A percentile compares a stretch with the other conserved stretches of the same genome.
These are phyloP conservation scores for Aspergillus funiculosus DNA, from an alignment of 495 filamentous ascomycete genomes.

Conservation along the genomic window DNA sequence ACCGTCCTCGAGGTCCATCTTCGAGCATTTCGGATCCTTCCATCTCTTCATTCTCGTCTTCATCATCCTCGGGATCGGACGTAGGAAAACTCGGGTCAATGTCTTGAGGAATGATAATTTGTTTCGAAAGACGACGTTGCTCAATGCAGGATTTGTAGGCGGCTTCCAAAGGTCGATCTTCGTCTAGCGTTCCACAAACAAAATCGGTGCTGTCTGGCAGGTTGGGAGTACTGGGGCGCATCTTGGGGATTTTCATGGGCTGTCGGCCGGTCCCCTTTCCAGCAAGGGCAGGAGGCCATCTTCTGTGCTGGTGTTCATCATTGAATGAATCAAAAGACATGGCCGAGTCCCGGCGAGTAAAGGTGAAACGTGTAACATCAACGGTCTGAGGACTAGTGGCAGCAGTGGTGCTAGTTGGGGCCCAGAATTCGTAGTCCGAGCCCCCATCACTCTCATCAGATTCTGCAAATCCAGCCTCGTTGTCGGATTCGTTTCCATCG, in stretches of 20 bases:
- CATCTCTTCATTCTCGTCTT: slow-evolving; percentile 57
- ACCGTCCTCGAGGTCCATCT: slow-evolving; percentile 33
- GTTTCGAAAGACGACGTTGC: slow-evolving; percentile 71
- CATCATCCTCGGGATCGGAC: slow-evolving; percentile 80
- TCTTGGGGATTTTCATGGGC: slow-evolving; percentile 45
- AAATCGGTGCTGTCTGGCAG: slow-evolving; percentile 96
- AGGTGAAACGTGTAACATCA: slow-evolving; percentile 41
- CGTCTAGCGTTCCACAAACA: slow-evolving; percentile 93
- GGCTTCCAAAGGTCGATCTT: slow-evolving; percentile 88
- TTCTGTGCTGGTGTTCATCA: slow-evolving; percentile 32
- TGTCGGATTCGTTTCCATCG: slow-evolving; percentile 86
- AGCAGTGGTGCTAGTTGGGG: slow-evolving; percentile 52
- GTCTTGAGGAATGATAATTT: slow-evolving; percentile 77
- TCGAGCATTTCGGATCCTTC: slow-evolving; percentile 31
- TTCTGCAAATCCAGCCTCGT: slow-evolving; percentile 87
- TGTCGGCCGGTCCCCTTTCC: slow-evolving; percentile 22
- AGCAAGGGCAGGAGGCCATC: slow-evolving; percentile 30
- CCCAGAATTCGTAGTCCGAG: slow-evolving; percentile 76
- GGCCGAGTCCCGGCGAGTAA: slow-evolving; percentile 49
- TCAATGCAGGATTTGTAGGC: slow-evolving; percentile 84
- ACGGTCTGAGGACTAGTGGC: slow-evolving; percentile 49
- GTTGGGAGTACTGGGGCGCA: slow-evolving; percentile 71
- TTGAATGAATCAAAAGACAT: slow-evolving; percentile 62
- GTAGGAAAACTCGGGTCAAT: slow-evolving; percentile 97
- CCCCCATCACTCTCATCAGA: slow-evolving; percentile 76